phyloP scores from a whole-genome alignment of 305 asterid species.

The Solanum hybrid region DNA sequence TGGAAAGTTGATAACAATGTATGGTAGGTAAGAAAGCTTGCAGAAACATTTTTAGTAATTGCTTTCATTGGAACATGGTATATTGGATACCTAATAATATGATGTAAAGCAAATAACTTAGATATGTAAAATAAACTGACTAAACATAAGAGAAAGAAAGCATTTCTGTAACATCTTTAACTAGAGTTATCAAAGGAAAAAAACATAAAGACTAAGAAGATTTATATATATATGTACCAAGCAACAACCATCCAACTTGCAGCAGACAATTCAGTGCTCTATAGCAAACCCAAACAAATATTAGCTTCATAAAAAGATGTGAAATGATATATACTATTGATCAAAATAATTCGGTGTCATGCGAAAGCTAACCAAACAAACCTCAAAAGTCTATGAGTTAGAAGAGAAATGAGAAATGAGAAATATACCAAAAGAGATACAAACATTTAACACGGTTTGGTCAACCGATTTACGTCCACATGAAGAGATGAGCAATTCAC shows the following conservation, averaged over 20 bases:
- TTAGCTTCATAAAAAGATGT: background rate
- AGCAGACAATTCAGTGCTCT: constrained; percentile 28
- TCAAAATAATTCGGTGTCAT: background rate
- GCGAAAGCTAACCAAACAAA: too few species aligned
- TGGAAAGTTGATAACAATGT: constrained; percentile 25
- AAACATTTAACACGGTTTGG: too few species aligned
- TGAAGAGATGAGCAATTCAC: too few species aligned
- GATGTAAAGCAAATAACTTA: background rate
- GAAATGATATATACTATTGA: background rate
- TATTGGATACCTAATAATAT: constrained; percentile 23
- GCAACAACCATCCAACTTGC: constrained; percentile 37
- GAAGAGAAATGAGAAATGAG: too few species aligned
- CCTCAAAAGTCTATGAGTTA: too few species aligned
- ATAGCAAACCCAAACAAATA: background rate
- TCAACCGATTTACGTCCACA: too few species aligned
- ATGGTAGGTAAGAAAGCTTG: constrained; percentile 30
- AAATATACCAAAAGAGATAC: too few species aligned
- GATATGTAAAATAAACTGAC: background rate
- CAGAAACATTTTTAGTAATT: constrained; percentile 11
- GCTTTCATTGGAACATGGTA: constrained; percentile 24
- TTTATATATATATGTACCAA: constrained; percentile 11
- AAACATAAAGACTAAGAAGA: background rate
- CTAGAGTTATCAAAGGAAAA: background rate
- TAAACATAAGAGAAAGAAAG: background rate
- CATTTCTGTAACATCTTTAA: background rate